A percentile compares a stretch with the other conserved stretches of the same genome.
These are phyloP conservation scores for Cladosporium sp. DNA, from an alignment of 2,329 filamentous ascomycete genomes.

Conservation along the genomic window DNA sequence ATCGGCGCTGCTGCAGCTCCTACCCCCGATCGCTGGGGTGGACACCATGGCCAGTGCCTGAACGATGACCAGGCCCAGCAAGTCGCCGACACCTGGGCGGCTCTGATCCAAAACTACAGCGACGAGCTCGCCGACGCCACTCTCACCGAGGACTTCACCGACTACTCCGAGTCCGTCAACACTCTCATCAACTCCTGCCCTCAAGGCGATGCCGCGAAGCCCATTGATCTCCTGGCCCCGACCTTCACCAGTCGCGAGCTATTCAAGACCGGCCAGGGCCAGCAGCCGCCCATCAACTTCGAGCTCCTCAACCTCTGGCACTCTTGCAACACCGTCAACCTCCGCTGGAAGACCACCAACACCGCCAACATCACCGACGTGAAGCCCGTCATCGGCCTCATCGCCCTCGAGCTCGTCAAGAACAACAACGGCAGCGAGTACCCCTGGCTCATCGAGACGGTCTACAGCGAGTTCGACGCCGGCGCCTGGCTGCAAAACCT, in stretches of 20 bases:
- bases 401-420: constrained; percentile 21
- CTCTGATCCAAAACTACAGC: constrained; percentile 27
- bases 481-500: constrained; percentile 30
- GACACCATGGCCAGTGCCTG: constrained; percentile 19
- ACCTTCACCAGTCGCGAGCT: constrained; percentile 24
- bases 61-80: constrained; percentile 20
- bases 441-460: constrained; percentile 25
- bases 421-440: constrained; percentile 18
- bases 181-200: constrained; percentile 30
- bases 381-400: constrained; percentile 26
- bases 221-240: constrained; percentile 20
- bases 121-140: constrained; percentile 21
- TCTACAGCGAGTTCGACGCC: constrained; percentile 31
- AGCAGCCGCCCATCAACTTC: constrained; percentile 30
- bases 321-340: constrained; percentile 25
- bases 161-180: constrained; percentile 32
- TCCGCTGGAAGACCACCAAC: constrained; percentile 29
- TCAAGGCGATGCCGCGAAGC: constrained; percentile 22
- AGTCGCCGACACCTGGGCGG: constrained; percentile 26
- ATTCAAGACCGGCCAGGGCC: constrained; percentile 28
- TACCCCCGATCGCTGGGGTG: neutral
- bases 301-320: constrained; percentile 26
- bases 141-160: constrained; percentile 25
- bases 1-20: constrained; percentile 17
- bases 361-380: constrained; percentile 25